Conservation (phyloP, 1,284 basidiomycete genomes). For the Ganoderma multipileum region DNA sequence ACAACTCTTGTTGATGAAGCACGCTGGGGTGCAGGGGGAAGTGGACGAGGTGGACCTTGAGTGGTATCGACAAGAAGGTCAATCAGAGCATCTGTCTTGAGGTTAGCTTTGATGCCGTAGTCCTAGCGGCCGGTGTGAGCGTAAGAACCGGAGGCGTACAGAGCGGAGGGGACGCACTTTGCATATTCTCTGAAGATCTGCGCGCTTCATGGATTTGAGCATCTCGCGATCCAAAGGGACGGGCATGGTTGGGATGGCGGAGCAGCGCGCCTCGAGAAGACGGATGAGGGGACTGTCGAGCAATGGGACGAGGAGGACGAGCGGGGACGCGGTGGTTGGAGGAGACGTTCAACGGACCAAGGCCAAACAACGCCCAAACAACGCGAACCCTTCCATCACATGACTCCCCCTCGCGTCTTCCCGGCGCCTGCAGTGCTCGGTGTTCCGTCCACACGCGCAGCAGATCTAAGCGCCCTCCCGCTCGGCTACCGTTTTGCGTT, state of each 20-base stretch:
- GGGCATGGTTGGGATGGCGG: constrained; percentile 46
- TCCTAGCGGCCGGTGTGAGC: constrained; percentile 53
- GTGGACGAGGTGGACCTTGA: constrained; percentile 38
- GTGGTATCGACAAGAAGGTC: constrained; percentile 66
- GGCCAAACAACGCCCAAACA: constrained; percentile 37
- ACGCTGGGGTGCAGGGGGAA: constrained; percentile 33
- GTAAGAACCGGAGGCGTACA: constrained; percentile 13
- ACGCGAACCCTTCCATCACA: constrained; percentile 32
- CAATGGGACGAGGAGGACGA: not conserved
- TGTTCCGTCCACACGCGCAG: not conserved
- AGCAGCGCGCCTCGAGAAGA: constrained; percentile 9
- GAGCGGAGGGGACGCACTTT: constrained; percentile 55
- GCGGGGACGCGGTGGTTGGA: constrained; percentile 24
- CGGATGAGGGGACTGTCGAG: constrained; percentile 5
- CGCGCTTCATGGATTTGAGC: constrained; percentile 69
- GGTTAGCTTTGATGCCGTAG: constrained; percentile 78
- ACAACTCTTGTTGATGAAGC: constrained; percentile 40
- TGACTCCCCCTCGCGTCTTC: constrained; percentile 14
- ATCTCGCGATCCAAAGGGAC: constrained; percentile 57
- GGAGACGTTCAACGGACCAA: constrained; percentile 25
- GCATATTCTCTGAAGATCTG: constrained; percentile 78
- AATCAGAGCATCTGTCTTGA: constrained; percentile 79
- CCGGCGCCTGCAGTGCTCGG: too few relatives aligned
- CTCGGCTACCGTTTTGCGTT: not conserved
- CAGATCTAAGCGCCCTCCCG: too few relatives aligned